Evolutionary conservation across 805 yeast genomes (phyloP), one percentile per base, ranked within the genome.

Genomic region (Jamesozyma hellenica): DNA sequence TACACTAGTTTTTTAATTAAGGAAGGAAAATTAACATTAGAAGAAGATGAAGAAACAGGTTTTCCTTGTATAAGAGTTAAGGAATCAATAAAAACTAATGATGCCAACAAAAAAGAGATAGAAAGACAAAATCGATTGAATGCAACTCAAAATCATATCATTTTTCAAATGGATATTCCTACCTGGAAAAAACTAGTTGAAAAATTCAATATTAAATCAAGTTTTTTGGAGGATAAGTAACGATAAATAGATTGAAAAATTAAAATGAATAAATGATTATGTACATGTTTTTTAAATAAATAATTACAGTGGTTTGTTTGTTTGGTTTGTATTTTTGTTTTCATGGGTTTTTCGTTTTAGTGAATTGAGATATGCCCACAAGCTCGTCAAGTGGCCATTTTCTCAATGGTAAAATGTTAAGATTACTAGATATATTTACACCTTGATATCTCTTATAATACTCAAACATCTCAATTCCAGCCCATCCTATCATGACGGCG

Each of bases 401-500:
- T 35, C 86, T 66, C 1, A 75, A 65, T 1, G 95, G 94, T n/a
- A 70, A 52, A 3, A 77, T 72, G 10, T 62, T 68, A 32, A 82
- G 50, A 5, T 68, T 71, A 0, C 87, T 73, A 11, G 68, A 51
- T 9, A 61, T 30, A 2, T 8, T 5, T 3, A 28, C 25, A 18
- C 23, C 19, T 6, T 44, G 19, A 2, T 56, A 45, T 55, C 87
- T 95, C 14, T 35, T 25, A 16, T 29, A 38, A 36, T 37, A 21
- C 7, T 41, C 28, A 54, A 65, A 81, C 15, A 88, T 61, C 56
- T 90, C 96, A 8, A 90, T 84, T 0, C 96, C 98, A 0, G 97
- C 95, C 78, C 94, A 85, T 1, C 96, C 98, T 38, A 92, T 92
- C 98, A 92, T 92, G 2, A 86, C 75, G 0, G 96, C 95, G 58